Evolutionary conservation across 495 filamentous ascomycete genomes (phyloP), one percentile per base, ranked within the genome.

Genomic region (Bryoglossum gracile): DNA sequence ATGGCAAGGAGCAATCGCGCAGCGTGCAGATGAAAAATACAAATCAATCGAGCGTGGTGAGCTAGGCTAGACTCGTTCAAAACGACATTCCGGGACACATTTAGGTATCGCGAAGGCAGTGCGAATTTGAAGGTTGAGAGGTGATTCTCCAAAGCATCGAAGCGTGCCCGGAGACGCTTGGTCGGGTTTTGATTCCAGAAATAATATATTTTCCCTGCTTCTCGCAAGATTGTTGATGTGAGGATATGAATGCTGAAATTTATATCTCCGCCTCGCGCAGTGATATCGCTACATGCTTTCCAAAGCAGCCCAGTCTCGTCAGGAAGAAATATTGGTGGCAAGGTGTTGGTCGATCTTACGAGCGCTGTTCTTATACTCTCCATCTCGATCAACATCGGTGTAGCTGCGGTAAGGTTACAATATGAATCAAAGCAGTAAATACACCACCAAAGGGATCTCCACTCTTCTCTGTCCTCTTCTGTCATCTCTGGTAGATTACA

Each of bases 361-460:
- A 63, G 51, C 21, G 61, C 50, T 6, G 56, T 63, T 36, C 48
- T 50, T 32, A 63, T 56, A 23, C 53, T 51, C 24, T 61, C 58
- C 13, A 47, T 26, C 9, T 63, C 58, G 17, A 63, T 42, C 1
- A 57, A 23, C 25, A 55, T 59, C 19, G 61, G 61, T 2, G 56
- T 48, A 4, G 50, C 52, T 1, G 55, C 45, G 13, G 55, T 42
- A 8, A 63, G 58, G 25, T 63, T 63, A 11, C 63, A 56, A 42
- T 67, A 68, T 0, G 65, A 52, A 34, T 69, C 66, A 14, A 69
- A 54, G n/a, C 64, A 62, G 46, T 67, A 69, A 38, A 69, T 56
- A 47, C 61, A 64, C 66, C 66, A 69, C 62, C 64, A 69, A 13
- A 64, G 24, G 37, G 54, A 56, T 45, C 66, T 56, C 66, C 65